Percentiles rank a stretch among this genome's conserved stretches.
Conservation (phyloP, 768 basidiomycete genomes). For the Crepidotus variabilis region DNA sequence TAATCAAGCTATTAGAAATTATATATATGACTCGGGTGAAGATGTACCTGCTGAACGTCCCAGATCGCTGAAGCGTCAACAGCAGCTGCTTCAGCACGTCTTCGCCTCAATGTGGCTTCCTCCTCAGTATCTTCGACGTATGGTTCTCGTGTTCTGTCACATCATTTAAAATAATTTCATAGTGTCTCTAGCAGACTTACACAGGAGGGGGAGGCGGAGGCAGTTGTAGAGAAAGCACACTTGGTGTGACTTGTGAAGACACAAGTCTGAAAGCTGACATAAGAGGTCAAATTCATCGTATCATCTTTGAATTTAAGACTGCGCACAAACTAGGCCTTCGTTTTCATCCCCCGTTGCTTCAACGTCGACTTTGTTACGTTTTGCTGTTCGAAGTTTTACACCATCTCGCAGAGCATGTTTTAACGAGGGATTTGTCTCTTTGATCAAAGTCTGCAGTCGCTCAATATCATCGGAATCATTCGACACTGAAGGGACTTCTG, state of each 20-base stretch:
- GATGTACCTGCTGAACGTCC: constrained; percentile 10
- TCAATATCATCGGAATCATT: constrained; percentile 5
- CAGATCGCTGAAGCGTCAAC: constrained; percentile 32
- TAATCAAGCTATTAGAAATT: background rate
- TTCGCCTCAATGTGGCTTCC: constrained; percentile 39
- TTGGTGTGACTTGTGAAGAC: constrained; percentile 33
- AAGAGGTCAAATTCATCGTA: constrained; percentile 4
- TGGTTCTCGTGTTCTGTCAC: constrained; percentile 41
- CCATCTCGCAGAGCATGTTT: background rate
- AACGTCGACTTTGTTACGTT: constrained; percentile 5
- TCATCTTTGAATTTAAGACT: no score
- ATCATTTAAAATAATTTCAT: background rate
- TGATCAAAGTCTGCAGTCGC: constrained; percentile 11
- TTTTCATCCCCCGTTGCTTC: constrained; percentile 6
- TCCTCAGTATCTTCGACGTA: constrained; percentile 43
- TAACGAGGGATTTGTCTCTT: background rate
- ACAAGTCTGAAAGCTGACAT: constrained; percentile 45
- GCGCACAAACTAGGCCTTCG: constrained; percentile 15
- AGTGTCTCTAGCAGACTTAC: constrained; percentile 24
- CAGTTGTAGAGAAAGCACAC: constrained; percentile 38
- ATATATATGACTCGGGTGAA: background rate
- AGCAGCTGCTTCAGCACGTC: constrained; percentile 34
- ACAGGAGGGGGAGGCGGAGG: constrained; percentile 35
- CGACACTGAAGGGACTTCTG: background rate
- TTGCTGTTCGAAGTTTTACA: background rate